phyloP scores from a whole-genome alignment of 257 asterid genomes.

The Solanum appendiculatum region DNA sequence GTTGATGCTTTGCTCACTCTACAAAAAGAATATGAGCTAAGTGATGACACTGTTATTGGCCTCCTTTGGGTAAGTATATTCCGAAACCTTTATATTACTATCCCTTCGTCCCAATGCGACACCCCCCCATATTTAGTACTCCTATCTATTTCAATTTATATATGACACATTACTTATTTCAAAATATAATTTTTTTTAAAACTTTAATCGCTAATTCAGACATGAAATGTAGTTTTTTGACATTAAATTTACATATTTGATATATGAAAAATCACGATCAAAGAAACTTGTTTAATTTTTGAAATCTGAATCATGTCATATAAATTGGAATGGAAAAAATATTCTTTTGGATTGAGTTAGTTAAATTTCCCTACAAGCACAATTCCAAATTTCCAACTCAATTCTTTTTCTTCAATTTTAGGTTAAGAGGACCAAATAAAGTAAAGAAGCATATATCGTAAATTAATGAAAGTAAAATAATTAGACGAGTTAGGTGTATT shows the following conservation, averaged over 20 bases:
- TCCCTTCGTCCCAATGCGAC: not conserved
- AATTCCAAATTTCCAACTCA: not conserved
- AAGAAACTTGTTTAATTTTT: not conserved
- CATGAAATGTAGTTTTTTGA: not conserved
- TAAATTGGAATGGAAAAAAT: too few species aligned
- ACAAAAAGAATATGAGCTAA: slow-evolving; percentile 4
- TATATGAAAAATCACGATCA: not conserved
- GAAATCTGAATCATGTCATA: not conserved
- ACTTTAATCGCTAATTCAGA: not conserved
- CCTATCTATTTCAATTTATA: not conserved
- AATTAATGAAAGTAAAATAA: not conserved
- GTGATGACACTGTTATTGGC: slow-evolving; percentile 5
- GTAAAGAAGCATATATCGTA: not conserved
- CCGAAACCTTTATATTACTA: not conserved
- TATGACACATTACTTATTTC: not conserved
- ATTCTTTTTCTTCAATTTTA: not conserved
- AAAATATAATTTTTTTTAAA: not conserved
- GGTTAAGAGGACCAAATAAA: not conserved
- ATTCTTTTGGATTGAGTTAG: not conserved
- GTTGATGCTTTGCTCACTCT: slow-evolving; percentile 14
- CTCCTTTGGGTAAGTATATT: slow-evolving; percentile 4
- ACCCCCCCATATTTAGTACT: not conserved
- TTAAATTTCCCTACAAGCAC: not conserved
- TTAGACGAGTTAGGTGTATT: not conserved
- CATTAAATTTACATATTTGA: not conserved